phyloP scores from a whole-genome alignment of 106 monocot genomes.

The Dioscorea zingiberensis region DNA sequence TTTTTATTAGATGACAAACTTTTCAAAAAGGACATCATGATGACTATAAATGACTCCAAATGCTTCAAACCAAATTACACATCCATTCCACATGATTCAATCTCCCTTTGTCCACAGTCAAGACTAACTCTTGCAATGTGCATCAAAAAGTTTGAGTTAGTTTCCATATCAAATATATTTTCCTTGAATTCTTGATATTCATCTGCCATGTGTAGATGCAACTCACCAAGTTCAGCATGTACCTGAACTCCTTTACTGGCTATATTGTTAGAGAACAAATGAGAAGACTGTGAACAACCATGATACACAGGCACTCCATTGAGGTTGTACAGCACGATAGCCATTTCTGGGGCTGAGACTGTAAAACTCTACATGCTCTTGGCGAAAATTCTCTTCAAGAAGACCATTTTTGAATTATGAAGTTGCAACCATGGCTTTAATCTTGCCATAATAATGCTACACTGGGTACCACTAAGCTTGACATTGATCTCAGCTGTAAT shows the following conservation, averaged over 20 bases:
- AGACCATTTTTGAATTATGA: conserved; percentile 36
- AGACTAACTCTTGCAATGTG: conserved; percentile 60
- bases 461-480: conserved; percentile 86
- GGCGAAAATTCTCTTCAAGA: conserved; percentile 25
- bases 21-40: conserved; percentile 42
- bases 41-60: conserved; percentile 57
- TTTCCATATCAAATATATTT: conserved; percentile 63
- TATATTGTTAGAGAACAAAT: conserved; percentile 78
- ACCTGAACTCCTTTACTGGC: conserved; percentile 59
- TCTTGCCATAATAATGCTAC: conserved; percentile 64
- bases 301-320: conserved; percentile 64
- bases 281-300: conserved; percentile 78
- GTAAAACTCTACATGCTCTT: conserved; percentile 74
- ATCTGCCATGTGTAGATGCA: conserved; percentile 57
- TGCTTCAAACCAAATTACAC: conserved; percentile 49
- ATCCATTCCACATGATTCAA: conserved; percentile 56
- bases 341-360: conserved; percentile 81
- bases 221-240: conserved; percentile 76
- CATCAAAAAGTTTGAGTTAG: conserved; percentile 53
- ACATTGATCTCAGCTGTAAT: conserved; percentile 79
- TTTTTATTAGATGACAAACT: conserved; percentile 41
- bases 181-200: conserved; percentile 56
- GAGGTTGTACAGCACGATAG: conserved; percentile 62
- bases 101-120: conserved; percentile 67
- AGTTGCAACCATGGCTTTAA: conserved; percentile 59